phyloP scores from a whole-genome alignment of 108 stramenopile species.

The Cafeteria roenbergensis region DNA sequence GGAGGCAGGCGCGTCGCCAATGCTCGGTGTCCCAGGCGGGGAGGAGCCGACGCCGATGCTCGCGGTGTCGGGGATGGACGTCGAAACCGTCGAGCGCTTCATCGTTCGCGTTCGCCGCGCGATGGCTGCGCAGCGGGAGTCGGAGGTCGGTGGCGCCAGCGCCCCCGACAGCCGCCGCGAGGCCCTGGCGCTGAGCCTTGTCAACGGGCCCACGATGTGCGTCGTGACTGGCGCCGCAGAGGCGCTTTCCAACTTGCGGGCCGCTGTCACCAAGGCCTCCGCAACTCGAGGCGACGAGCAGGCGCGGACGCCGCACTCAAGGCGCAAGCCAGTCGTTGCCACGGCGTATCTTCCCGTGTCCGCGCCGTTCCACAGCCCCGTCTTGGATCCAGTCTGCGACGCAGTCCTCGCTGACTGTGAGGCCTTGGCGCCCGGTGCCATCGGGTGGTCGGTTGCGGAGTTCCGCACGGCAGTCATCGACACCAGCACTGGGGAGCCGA shows the following conservation, averaged over 20 bases:
- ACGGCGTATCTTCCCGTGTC: constrained; percentile 12
- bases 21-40: not conserved
- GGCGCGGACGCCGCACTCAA: constrained; percentile 10
- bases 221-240: constrained; percentile 9
- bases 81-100: not conserved
- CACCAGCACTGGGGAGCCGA: constrained; percentile 10
- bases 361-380: constrained; percentile 11
- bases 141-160: not conserved
- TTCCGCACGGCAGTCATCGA: constrained; percentile 11
- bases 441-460: not conserved
- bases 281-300: constrained; percentile 11
- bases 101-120: not conserved
- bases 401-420: not conserved
- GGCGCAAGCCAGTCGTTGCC: constrained; percentile 12
- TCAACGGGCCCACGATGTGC: not conserved
- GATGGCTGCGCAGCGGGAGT: not conserved
- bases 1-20: not conserved
- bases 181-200: not conserved
- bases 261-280: not conserved
- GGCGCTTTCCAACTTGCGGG: not conserved
- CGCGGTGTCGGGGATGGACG: constrained; percentile 6
- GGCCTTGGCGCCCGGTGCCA: not conserved
- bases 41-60: constrained; percentile 6
- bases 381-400: not conserved
- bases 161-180: not conserved